Conservation (phyloP, 768 basidiomycete genomes). For the Austroboletus festivus region DNA sequence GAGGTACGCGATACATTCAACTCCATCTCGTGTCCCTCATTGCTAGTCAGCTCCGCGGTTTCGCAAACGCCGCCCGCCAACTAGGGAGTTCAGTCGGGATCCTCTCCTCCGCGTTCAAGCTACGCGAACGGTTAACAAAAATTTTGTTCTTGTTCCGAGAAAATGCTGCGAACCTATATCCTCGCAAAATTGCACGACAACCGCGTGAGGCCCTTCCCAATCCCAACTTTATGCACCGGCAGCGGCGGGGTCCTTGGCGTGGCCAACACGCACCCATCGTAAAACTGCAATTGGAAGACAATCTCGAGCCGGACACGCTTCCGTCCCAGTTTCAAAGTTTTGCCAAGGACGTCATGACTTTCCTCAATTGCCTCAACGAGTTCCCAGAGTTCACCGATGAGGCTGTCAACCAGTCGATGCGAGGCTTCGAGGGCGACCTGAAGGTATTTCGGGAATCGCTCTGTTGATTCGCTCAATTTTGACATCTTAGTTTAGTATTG, state of each 20-base stretch:
- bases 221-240: constrained; percentile 34
- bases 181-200: constrained; percentile 42
- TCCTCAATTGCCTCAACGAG: constrained; percentile 52
- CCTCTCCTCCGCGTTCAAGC: constrained; percentile 49
- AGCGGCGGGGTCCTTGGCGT: constrained; percentile 32
- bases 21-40: constrained; percentile 11
- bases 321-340: constrained; percentile 45
- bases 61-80: constrained; percentile 54
- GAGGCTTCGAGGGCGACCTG: constrained; percentile 48
- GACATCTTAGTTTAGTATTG: constrained; percentile 41
- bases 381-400: constrained; percentile 57
- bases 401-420: constrained; percentile 47
- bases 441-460: constrained; percentile 33
- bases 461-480: constrained; percentile 4
- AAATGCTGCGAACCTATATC: constrained; percentile 56
- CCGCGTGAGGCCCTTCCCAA: constrained; percentile 38
- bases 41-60: constrained; percentile 43
- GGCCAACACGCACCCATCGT: constrained; percentile 35
- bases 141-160: constrained; percentile 51
- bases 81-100: constrained; percentile 56
- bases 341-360: constrained; percentile 49
- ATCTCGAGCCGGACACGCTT: constrained; percentile 48
- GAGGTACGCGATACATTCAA: constrained; percentile 32
- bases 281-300: constrained; percentile 37
- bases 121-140: constrained; percentile 50